Base-by-base conservation (phyloP, 352 stramenopile species). In the Pythium apleroticum region DNA sequence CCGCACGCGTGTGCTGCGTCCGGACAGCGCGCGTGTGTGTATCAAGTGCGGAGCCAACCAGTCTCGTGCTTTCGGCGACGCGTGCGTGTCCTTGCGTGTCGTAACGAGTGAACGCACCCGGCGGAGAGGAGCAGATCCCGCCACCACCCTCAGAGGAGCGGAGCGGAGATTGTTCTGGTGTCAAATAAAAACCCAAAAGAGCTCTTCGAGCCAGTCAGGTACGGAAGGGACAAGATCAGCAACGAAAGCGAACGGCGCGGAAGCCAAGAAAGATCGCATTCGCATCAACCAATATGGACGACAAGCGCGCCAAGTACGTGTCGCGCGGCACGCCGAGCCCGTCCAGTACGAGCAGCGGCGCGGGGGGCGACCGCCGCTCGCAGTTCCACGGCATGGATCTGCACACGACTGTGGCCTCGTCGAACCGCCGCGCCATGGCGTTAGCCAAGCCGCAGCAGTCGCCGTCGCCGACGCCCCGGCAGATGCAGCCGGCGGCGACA, bases 331-430 rank as follows among this genome's bases (percentile, higher is more conserved):
- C 11, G 33, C 35, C 55, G 19, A 60, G 19, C 27, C 41, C 60
- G 4, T 52, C 46, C 14, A 48, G 12, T 37, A n/a, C n/a, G n/a
- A 55, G 49, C 28, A 22, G 24, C 33, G 25, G 30, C 27, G 24
- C 20, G 14, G 24, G 35, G 20, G 63, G 41, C 57, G 30, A 41
- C 48, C 46, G 31, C 11, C 66, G 66, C 39, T 73, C 66, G n/a
- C 67, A 66, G 22, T 69, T 57, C 55, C 50, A 67, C 46, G 67
- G 50, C 50, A 73, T 73, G 67, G 67, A 73, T 46, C 57, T 73
- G 25, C 67, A 69, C 62, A 69, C 61, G 54, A 58, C 50, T 19
- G 57, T 61, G 56, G 33, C 60, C 20, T 66, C 66, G 31, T 63
- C 60, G 39, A 27, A 65, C 35, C 54, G 66, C 17, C 66, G 66